phyloP scores from a whole-genome alignment of 495 filamentous ascomycete species.

The Aspergillus homomorphus region DNA sequence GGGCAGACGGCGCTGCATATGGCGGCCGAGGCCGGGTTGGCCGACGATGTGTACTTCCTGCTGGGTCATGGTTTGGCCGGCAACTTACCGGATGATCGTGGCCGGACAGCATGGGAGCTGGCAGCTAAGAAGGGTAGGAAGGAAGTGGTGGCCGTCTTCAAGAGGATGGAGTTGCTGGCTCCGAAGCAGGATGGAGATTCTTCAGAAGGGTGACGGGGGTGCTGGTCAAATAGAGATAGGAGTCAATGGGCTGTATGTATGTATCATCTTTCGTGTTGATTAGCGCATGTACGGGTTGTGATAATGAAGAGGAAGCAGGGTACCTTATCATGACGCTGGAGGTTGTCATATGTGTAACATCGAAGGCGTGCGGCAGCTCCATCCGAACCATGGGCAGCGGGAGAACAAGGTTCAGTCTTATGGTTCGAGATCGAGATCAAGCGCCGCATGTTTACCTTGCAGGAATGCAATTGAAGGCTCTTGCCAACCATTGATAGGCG shows the following conservation, averaged over 20 bases:
- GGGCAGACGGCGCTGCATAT: constrained; percentile 34
- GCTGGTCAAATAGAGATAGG: background rate
- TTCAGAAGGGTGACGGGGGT: background rate
- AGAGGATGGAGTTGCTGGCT: constrained; percentile 17
- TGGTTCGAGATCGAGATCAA: too few relatives aligned
- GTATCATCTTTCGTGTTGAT: background rate
- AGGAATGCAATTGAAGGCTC: too few relatives aligned
- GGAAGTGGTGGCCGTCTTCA: constrained; percentile 17
- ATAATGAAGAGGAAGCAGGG: too few relatives aligned
- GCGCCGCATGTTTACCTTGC: too few relatives aligned
- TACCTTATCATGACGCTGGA: too few relatives aligned
- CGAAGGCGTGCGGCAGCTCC: background rate
- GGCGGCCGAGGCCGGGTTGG: constrained; percentile 26
- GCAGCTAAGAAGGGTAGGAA: constrained; percentile 12
- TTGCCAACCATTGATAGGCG: background rate
- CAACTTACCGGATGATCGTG: constrained; percentile 22
- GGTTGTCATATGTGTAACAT: background rate
- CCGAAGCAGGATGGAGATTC: constrained; percentile 9
- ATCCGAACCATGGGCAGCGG: background rate
- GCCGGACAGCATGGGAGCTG: constrained; percentile 25
- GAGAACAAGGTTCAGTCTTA: too few relatives aligned
- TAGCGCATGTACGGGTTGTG: background rate
- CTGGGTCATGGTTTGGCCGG: constrained; percentile 22
- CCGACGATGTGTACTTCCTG: constrained; percentile 25
- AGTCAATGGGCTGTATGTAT: background rate